These are phyloP conservation scores for Kuraishia cidri DNA, from an alignment of 805 yeast genomes.

Conservation along the genomic window DNA sequence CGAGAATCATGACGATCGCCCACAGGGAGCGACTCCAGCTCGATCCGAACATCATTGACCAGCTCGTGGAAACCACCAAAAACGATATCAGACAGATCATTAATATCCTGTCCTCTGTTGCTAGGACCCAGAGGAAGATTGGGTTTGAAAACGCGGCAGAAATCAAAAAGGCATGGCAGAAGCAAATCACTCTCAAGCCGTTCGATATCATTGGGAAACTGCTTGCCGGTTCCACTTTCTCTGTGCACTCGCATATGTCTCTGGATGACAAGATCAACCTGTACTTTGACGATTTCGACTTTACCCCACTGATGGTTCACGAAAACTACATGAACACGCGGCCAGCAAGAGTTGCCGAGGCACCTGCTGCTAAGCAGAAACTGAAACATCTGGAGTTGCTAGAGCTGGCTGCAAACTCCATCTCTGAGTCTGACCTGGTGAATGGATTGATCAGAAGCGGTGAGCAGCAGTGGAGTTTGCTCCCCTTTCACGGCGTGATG, in stretches of 20 bases:
- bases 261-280: slow-evolving; percentile 79
- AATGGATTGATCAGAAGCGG: slow-evolving; percentile 79
- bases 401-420: slow-evolving; percentile 77
- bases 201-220: slow-evolving; percentile 78
- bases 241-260: slow-evolving; percentile 39
- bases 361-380: slow-evolving; percentile 23
- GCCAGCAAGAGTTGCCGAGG: slow-evolving; percentile 30
- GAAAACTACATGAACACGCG: slow-evolving; percentile 75
- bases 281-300: slow-evolving; percentile 90
- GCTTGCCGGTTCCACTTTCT: slow-evolving; percentile 51
- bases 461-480: slow-evolving; percentile 89
- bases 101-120: slow-evolving; percentile 77
- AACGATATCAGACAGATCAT: slow-evolving; percentile 94
- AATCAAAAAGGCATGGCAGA: slow-evolving; percentile 71
- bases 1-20: slow-evolving; percentile 87
- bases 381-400: slow-evolving; percentile 50
- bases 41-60: slow-evolving; percentile 75
- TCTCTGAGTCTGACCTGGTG: slow-evolving; percentile 77
- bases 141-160: slow-evolving; percentile 54
- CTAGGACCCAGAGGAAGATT: slow-evolving; percentile 60
- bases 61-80: slow-evolving; percentile 73
- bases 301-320: slow-evolving; percentile 92
- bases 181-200: slow-evolving; percentile 84
- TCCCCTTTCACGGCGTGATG: slow-evolving; percentile 85
- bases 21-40: slow-evolving; percentile 73